A percentile compares a stretch with the other conserved stretches of the same genome.
phyloP scores from a whole-genome alignment of 139 green algal genomes.

The Chlorella vulgaris region DNA sequence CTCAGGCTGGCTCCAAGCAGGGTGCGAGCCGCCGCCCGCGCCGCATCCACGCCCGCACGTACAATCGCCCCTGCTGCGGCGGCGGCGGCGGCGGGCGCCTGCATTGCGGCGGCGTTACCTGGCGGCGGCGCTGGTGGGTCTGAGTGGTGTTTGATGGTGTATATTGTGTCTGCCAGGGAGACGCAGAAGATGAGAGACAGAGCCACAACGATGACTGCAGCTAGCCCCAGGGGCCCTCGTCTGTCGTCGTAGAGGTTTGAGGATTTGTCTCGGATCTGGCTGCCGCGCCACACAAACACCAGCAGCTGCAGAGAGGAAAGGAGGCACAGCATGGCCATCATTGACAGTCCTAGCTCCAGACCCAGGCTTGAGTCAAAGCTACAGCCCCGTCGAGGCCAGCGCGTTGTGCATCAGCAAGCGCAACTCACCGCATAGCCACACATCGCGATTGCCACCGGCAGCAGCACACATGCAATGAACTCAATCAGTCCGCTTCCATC shows the following conservation, averaged over 20 bases:
- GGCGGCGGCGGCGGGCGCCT: not conserved
- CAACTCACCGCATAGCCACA: conserved; percentile 73
- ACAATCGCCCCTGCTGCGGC: not conserved
- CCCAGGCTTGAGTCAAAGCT: not conserved
- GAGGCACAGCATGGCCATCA: not conserved
- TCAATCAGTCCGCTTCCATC: conserved; percentile 54
- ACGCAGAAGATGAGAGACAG: conserved; percentile 81
- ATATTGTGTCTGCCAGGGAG: conserved; percentile 67
- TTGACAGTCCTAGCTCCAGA: not conserved
- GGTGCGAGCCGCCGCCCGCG: not conserved
- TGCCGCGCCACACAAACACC: conserved; percentile 78
- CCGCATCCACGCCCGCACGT: not conserved
- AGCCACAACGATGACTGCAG: conserved; percentile 66
- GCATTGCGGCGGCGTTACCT: not conserved
- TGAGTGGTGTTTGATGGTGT: not conserved
- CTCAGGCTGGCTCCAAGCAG: too few relatives aligned
- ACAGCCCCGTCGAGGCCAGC: too few relatives aligned
- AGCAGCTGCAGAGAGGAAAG: conserved; percentile 26
- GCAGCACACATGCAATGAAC: conserved; percentile 87
- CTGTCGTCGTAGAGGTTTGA: conserved; percentile 79
- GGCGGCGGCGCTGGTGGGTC: not conserved
- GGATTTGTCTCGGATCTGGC: conserved; percentile 71
- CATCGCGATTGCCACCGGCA: conserved; percentile 86
- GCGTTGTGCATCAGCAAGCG: not conserved
- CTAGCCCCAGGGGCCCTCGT: conserved; percentile 72